These are phyloP conservation scores for Xerocomellus dryophilus DNA, from an alignment of 768 basidiomycete genomes.

Conservation along the genomic window DNA sequence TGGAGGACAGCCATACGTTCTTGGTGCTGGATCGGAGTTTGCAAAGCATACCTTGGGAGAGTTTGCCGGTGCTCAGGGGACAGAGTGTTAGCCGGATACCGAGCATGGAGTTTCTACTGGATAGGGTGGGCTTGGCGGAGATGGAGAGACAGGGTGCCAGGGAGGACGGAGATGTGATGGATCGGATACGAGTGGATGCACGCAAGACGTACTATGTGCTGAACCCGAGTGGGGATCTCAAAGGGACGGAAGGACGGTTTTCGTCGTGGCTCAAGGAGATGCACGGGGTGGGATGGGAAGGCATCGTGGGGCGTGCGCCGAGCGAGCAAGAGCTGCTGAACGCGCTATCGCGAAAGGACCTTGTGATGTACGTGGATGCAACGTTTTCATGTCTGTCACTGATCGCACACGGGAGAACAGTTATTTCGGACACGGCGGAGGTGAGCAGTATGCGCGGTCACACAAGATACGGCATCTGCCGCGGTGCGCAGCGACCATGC, in stretches of 20 bases:
- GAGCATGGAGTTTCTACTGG: constrained; percentile 81
- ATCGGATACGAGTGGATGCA: constrained; percentile 59
- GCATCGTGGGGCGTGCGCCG: constrained; percentile 69
- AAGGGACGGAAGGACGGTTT: constrained; percentile 80
- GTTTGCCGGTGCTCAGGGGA: constrained; percentile 79
- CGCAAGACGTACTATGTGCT: constrained; percentile 77
- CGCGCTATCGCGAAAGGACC: constrained; percentile 69
- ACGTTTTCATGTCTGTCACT: background rate
- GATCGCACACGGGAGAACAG: constrained; percentile 40
- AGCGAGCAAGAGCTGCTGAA: constrained; percentile 81
- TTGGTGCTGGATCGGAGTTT: constrained; percentile 87
- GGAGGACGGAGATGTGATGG: constrained; percentile 29
- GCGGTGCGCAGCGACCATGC: constrained; percentile 90
- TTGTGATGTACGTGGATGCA: constrained; percentile 77
- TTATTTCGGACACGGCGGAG: constrained; percentile 97
- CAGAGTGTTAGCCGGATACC: constrained; percentile 92
- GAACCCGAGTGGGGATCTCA: constrained; percentile 90
- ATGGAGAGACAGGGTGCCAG: constrained; percentile 37
- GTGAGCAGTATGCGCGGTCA: constrained; percentile 89
- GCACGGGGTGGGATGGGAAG: constrained; percentile 77
- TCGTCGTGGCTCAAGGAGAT: constrained; percentile 72
- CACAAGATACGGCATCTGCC: constrained; percentile 78
- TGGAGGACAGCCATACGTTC: constrained; percentile 72
- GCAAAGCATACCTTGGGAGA: constrained; percentile 94
- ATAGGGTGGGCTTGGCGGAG: constrained; percentile 66